Percentiles rank a stretch among this genome's conserved stretches.
Conservation (phyloP, 177 flowering plant species). For the Vitis hybrid region DNA sequence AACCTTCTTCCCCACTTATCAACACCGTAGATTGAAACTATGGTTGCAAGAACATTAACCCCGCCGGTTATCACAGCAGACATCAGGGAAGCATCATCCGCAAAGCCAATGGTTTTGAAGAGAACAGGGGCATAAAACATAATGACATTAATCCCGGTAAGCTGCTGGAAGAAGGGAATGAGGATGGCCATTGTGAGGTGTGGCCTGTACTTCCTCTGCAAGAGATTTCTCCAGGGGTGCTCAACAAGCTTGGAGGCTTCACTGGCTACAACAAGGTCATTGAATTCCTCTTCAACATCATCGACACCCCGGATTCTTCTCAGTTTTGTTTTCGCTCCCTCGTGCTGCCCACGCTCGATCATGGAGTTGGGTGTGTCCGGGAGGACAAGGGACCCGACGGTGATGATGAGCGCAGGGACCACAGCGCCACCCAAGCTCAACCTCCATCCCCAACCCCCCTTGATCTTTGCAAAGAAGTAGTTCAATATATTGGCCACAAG, state of each 20-base stretch:
- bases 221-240: slow-evolving; percentile 67
- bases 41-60: slow-evolving; percentile 60
- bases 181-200: slow-evolving; percentile 68
- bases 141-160: slow-evolving; percentile 82
- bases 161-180: slow-evolving; percentile 75
- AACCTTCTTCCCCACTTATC: slow-evolving; percentile 69
- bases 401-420: slow-evolving; percentile 74
- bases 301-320: slow-evolving; percentile 51
- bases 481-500: slow-evolving; percentile 66
- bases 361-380: slow-evolving; percentile 85
- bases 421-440: slow-evolving; percentile 69
- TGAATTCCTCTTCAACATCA: slow-evolving; percentile 57
- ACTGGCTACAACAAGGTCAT: slow-evolving; percentile 63
- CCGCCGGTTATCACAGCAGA: slow-evolving; percentile 76
- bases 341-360: slow-evolving; percentile 58
- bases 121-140: slow-evolving; percentile 84
- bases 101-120: slow-evolving; percentile 75
- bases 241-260: slow-evolving; percentile 52
- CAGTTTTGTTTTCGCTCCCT: slow-evolving; percentile 46
- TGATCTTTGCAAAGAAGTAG: slow-evolving; percentile 60
- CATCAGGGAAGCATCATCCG: slow-evolving; percentile 61
- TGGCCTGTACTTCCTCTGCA: slow-evolving; percentile 62
- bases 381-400: slow-evolving; percentile 57
- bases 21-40: slow-evolving; percentile 65
- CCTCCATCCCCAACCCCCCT: slow-evolving; percentile 82